Percentiles rank a stretch among this genome's conserved stretches.
Conservation (phyloP, 2,329 filamentous ascomycete species). For the Fusarium miscanthi region DNA sequence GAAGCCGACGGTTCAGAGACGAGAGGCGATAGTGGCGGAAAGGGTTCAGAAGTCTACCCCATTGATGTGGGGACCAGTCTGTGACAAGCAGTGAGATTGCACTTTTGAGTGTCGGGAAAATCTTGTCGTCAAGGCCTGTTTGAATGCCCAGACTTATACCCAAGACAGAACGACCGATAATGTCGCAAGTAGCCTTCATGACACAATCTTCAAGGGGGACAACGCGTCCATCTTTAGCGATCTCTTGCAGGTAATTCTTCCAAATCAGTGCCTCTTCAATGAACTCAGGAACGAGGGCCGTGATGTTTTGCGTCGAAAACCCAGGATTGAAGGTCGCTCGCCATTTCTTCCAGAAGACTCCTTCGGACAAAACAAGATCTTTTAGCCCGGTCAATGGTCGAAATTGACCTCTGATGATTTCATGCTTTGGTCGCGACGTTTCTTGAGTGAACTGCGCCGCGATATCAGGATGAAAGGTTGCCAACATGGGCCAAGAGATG, state of each 20-base stretch:
- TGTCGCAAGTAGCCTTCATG: slow-evolving; percentile 10
- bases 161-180: slow-evolving; percentile 1
- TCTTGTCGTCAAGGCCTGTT: not conserved
- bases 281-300: not conserved
- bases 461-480: not conserved
- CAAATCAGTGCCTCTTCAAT: not conserved
- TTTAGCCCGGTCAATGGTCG: not conserved
- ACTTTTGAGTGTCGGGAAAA: not conserved
- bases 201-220: not conserved
- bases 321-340: slow-evolving; percentile 1
- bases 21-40: not conserved
- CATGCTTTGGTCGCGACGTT: not conserved
- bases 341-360: slow-evolving; percentile 4
- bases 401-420: not conserved
- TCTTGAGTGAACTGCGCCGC: not conserved
- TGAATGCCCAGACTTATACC: not conserved
- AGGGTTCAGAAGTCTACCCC: not conserved
- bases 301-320: not conserved
- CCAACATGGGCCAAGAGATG: not conserved
- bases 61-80: not conserved
- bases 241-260: not conserved
- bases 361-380: slow-evolving; percentile 2
- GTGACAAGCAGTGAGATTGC: not conserved
- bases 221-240: not conserved
- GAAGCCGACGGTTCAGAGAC: not conserved